Evolutionary conservation across 345 rosid species (phyloP).

Genomic region (Citrus unshiu): DNA sequence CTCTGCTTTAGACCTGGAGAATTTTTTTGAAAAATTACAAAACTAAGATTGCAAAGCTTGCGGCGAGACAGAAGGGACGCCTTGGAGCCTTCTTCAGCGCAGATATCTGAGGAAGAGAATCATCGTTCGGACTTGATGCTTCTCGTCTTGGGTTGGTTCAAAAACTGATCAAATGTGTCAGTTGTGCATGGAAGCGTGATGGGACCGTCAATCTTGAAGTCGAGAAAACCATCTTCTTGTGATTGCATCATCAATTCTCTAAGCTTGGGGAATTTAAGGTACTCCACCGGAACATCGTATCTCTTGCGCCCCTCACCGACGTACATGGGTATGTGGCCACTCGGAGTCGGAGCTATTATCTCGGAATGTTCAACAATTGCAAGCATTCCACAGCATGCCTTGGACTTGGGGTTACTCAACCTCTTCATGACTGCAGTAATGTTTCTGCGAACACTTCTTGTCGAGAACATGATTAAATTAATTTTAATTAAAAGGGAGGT

Average conservation of each 20-base stretch:
- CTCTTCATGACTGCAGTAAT: not conserved
- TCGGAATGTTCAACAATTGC: not conserved
- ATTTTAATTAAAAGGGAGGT: not conserved
- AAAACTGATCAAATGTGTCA: not conserved
- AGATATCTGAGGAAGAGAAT: too few species aligned
- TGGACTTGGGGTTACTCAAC: not conserved
- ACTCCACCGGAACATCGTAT: not conserved
- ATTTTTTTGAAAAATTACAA: too few species aligned
- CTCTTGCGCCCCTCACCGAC: constrained; percentile 6
- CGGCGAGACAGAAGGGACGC: too few species aligned
- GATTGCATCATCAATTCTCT: not conserved
- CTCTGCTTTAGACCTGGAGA: too few species aligned
- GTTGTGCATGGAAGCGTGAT: not conserved
- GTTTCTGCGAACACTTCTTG: not conserved
- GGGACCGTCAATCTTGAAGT: not conserved
- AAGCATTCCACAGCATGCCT: not conserved
- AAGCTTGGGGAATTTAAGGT: not conserved
- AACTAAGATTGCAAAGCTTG: too few species aligned
- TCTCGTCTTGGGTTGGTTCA: not conserved
- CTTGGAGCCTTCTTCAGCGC: too few species aligned
- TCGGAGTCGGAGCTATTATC: not conserved
- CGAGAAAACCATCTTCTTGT: not conserved
- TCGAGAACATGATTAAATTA: not conserved
- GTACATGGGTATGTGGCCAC: not conserved
- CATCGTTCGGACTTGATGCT: not conserved